Conservation (phyloP, 2,329 filamentous ascomycete genomes). For the Nemania serpens region DNA sequence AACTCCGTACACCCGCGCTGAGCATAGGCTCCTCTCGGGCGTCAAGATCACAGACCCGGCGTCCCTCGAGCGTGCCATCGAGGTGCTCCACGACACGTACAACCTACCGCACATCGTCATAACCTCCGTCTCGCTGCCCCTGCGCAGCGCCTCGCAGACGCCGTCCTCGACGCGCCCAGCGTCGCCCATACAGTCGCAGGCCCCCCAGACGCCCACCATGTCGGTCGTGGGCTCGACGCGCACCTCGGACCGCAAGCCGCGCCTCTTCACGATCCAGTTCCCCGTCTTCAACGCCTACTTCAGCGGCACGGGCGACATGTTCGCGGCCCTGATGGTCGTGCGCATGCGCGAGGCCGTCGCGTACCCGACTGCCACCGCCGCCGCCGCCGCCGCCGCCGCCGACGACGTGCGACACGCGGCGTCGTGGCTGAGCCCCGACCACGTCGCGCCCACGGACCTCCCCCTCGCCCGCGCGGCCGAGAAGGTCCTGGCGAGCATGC, state of each 20-base stretch:
- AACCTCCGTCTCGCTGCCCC: slow-evolving; percentile 78
- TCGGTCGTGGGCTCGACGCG: slow-evolving; percentile 73
- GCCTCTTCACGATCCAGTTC: slow-evolving; percentile 88
- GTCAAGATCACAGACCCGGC: slow-evolving; percentile 78
- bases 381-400: slow-evolving; percentile 31
- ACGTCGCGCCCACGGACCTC: slow-evolving; percentile 69
- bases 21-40: slow-evolving; percentile 76
- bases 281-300: slow-evolving; percentile 92
- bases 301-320: slow-evolving; percentile 97
- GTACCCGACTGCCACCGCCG: slow-evolving; percentile 7
- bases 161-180: slow-evolving; percentile 70
- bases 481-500: slow-evolving; percentile 92
- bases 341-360: slow-evolving; percentile 81
- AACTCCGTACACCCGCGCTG: background rate
- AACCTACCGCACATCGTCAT: slow-evolving; percentile 87
- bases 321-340: slow-evolving; percentile 86
- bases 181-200: slow-evolving; percentile 47
- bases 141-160: slow-evolving; percentile 53
- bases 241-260: slow-evolving; percentile 65
- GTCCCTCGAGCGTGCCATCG: slow-evolving; percentile 74
- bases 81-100: slow-evolving; percentile 75
- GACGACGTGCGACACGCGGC: slow-evolving; percentile 55
- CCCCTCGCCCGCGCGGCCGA: slow-evolving; percentile 83
- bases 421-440: slow-evolving; percentile 79
- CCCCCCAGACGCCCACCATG: slow-evolving; percentile 48